Evolutionary conservation across 2,329 filamentous ascomycete genomes (phyloP), one percentile per base, ranked within the genome.

Genomic region (Allantophomopsis lycopodina): DNA sequence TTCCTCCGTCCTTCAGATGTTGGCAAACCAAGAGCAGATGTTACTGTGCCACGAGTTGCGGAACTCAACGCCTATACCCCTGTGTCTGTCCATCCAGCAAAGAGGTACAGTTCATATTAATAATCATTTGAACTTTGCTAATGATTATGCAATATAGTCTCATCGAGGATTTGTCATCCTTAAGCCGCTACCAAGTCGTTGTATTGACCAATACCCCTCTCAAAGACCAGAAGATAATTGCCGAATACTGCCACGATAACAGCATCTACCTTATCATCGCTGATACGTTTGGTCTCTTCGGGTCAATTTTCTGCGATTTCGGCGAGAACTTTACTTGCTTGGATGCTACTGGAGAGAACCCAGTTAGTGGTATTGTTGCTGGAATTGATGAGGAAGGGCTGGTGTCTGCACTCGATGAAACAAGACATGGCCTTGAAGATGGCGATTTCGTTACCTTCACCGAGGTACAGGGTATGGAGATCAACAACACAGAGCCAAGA

Each of bases 11-110:
- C 78, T 14, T 76, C 80, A 53, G 91, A 98, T 58, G 80, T 96
- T 40, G 91, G 91, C 54, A 94, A 94, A 67, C 83, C 87, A 4
- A 79, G 91, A 56, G 91, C 89, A 48, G 70, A 78, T 49, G 83
- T 86, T 40, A 94, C 89, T 1, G 85, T 82, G 2, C 89, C 91
- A 7, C 79, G 86, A 38, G 83, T 98, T 20, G 84, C 87, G 33
- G 91, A 98, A 62, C 73, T 98, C 49, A 98, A 98, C 61, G 84
- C 87, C 44, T 98, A 98, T 58, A 94, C 89, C 4, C 91, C 91
- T 6, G 83, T 98, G 42, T 73, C 76, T 44, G 72, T 94, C 43
- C 87, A 87, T 59, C 59, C 75, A 46, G 71, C 74, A 31, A 50
- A 64, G 15, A 65, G 63, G 72, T 75, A 63, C 35, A 56, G 44